phyloP scores from a whole-genome alignment of 179 eudicot species.

The Spergularia azorica region DNA sequence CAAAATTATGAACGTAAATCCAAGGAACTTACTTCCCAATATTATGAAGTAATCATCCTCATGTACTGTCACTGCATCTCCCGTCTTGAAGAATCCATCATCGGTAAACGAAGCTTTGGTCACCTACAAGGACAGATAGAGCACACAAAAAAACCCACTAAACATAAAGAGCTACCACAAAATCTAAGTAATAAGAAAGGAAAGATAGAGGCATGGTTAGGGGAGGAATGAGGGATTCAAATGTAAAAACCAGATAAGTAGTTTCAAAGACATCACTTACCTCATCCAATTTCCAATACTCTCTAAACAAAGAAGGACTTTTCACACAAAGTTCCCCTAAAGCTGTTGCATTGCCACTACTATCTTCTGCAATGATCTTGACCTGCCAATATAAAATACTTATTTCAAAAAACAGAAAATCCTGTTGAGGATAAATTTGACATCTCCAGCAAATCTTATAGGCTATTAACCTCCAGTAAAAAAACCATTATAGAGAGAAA shows the following conservation, averaged over 20 bases:
- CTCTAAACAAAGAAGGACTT: conserved; percentile 93
- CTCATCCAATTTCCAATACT: conserved; percentile 96
- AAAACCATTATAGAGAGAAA: conserved; percentile 4
- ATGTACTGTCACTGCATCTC: conserved; percentile 82
- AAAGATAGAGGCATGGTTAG: not conserved
- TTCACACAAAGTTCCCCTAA: conserved; percentile 92
- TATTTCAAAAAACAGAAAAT: conserved; percentile 19
- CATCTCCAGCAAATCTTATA: not conserved
- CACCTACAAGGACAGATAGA: conserved; percentile 48
- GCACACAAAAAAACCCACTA: not conserved
- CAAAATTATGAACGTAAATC: not conserved
- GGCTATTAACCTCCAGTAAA: not conserved
- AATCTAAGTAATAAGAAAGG: not conserved
- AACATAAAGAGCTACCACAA: not conserved
- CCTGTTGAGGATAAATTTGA: conserved; percentile 10
- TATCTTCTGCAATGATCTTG: conserved; percentile 78
- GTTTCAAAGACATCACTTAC: conserved; percentile 33
- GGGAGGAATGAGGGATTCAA: not conserved
- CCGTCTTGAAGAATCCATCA: conserved; percentile 94
- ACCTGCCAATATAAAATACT: conserved; percentile 45
- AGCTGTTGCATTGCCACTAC: conserved; percentile 47
- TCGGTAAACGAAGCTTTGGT: conserved; percentile 81
- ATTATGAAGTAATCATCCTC: conserved; percentile 95
- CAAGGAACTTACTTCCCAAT: conserved; percentile 80
- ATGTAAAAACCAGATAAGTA: not conserved